These are phyloP conservation scores for Marasmius sp. DNA, from an alignment of 1,284 basidiomycete genomes.

Conservation along the genomic window DNA sequence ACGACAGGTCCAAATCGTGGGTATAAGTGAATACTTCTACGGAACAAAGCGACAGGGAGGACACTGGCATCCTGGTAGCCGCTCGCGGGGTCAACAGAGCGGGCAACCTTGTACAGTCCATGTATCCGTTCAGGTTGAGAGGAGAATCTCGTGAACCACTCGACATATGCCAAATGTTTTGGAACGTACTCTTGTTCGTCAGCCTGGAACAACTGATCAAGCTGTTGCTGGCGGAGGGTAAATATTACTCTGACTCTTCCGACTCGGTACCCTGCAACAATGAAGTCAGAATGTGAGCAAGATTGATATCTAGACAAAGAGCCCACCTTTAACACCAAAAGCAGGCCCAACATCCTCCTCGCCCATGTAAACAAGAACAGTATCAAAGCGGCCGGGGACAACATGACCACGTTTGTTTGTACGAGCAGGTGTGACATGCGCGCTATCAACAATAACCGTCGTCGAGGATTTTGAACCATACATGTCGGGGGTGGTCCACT, in stretches of 20 bases:
- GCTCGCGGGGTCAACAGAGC: too few species aligned
- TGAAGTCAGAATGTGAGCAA: background rate
- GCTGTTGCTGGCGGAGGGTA: background rate
- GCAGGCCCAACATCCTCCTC: background rate
- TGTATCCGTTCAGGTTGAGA: too few species aligned
- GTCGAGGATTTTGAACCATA: too few species aligned
- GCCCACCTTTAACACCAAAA: background rate
- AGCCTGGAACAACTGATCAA: background rate
- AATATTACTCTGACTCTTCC: background rate
- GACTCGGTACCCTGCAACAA: background rate
- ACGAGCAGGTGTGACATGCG: background rate
- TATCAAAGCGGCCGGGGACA: background rate
- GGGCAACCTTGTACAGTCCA: too few species aligned
- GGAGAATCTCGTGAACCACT: background rate
- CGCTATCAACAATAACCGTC: background rate
- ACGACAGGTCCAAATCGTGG: too few species aligned
- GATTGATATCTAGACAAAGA: background rate
- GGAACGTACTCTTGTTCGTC: background rate
- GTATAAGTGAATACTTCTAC: too few species aligned
- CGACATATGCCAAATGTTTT: background rate
- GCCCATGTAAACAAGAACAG: background rate
- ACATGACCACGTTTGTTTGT: background rate
- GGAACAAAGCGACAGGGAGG: too few species aligned
- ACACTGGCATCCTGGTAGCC: too few species aligned
- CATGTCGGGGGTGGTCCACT: too few species aligned